These are phyloP conservation scores for Fusarium foetens DNA, from an alignment of 2,329 filamentous ascomycete genomes.

Conservation along the genomic window DNA sequence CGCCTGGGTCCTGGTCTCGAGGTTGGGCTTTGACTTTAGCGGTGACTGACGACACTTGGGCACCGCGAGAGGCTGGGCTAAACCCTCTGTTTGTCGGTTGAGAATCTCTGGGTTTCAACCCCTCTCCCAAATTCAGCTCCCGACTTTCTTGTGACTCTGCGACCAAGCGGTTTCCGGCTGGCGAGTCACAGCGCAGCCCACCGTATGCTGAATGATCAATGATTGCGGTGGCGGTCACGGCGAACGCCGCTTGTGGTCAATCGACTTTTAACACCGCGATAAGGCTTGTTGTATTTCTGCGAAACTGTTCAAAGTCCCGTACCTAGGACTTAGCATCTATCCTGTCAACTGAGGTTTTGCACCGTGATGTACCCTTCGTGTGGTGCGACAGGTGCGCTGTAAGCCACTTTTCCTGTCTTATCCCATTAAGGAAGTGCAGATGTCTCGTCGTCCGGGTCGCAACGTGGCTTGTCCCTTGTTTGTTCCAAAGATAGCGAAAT, in stretches of 20 bases:
- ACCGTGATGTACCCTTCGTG: slow-evolving; percentile 29
- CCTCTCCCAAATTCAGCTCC: not conserved
- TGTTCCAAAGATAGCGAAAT: slow-evolving; percentile 33
- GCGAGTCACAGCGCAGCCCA: slow-evolving; percentile 37
- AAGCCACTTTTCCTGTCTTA: slow-evolving; percentile 32
- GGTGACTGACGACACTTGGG: slow-evolving; percentile 41
- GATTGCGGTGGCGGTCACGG: slow-evolving; percentile 24
- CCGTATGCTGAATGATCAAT: slow-evolving; percentile 28
- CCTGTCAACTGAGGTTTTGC: slow-evolving; percentile 13
- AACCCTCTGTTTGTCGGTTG: slow-evolving; percentile 9
- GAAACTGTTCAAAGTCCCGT: slow-evolving; percentile 6
- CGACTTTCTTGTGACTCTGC: slow-evolving; percentile 31
- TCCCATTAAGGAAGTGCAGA: slow-evolving; percentile 39
- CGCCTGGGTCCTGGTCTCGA: slow-evolving; percentile 17
- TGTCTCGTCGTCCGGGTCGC: slow-evolving; percentile 28
- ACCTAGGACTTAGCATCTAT: slow-evolving; percentile 18
- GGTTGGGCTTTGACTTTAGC: slow-evolving; percentile 37
- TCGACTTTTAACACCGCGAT: slow-evolving; percentile 3
- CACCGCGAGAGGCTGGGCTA: slow-evolving; percentile 23
- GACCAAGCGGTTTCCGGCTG: slow-evolving; percentile 32
- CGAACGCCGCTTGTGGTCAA: slow-evolving; percentile 24
- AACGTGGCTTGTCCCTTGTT: slow-evolving; percentile 39
- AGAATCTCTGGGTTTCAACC: slow-evolving; percentile 1
- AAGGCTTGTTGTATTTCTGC: not conserved
- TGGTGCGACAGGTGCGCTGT: slow-evolving; percentile 40